These are phyloP conservation scores for Apiospora kogelbergensis DNA, from an alignment of 2,329 filamentous ascomycete genomes.

Conservation along the genomic window DNA sequence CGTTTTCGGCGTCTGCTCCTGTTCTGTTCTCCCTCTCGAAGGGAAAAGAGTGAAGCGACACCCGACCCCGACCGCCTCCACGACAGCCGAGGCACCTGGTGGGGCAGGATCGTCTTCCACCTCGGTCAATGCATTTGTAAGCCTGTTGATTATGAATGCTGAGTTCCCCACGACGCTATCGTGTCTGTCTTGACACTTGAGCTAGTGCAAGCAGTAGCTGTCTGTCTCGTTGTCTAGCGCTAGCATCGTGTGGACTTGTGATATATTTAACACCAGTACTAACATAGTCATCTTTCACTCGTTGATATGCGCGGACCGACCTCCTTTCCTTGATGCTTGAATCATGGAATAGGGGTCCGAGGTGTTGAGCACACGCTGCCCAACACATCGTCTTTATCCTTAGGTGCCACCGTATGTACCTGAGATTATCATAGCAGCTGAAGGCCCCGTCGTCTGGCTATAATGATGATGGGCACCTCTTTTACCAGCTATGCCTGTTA, in stretches of 20 bases:
- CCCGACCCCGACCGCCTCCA: neutral
- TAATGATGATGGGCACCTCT: no score
- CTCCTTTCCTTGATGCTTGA: neutral
- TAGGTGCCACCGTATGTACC: no score
- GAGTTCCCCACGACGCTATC: neutral
- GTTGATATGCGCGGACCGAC: neutral
- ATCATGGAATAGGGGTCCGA: neutral
- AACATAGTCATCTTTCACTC: neutral
- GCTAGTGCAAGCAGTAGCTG: neutral
- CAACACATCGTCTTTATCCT: no score
- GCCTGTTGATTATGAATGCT: neutral
- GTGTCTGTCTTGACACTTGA: neutral
- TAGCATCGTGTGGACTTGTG: neutral
- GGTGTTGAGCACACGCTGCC: no score
- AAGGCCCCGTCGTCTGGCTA: no score
- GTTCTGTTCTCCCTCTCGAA: neutral
- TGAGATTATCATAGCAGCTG: no score
- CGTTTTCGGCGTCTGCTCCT: neutral
- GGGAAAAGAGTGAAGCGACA: neutral
- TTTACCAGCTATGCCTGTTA: no score
- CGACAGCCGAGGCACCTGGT: neutral
- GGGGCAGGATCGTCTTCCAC: neutral
- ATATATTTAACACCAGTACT: neutral
- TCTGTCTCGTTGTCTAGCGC: neutral
- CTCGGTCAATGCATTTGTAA: conserved; percentile 3